Evolutionary conservation across 352 stramenopile species (phyloP).

Genomic region (Nothophytophthora sp.): DNA sequence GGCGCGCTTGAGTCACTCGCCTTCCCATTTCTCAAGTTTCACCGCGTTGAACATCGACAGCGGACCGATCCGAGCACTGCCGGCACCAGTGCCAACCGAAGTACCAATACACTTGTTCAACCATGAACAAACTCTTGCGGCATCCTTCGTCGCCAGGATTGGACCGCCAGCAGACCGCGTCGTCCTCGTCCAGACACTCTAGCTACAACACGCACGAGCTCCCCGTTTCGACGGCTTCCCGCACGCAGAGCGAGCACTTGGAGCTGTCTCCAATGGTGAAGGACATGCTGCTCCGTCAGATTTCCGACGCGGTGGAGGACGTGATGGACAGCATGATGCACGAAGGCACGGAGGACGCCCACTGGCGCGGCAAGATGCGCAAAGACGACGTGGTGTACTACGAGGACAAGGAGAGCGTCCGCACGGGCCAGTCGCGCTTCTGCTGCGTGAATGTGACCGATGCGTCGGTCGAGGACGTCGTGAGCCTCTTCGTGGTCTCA

Average conservation of each 20-base stretch:
- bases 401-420: conserved; percentile 29
- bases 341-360: conserved; percentile 21
- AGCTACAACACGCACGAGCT: conserved; percentile 18
- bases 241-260: conserved; percentile 15
- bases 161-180: conserved; percentile 6
- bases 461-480: conserved; percentile 38
- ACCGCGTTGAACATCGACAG: too few species aligned
- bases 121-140: too few species aligned
- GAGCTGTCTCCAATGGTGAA: conserved; percentile 25
- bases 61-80: too few species aligned
- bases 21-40: too few species aligned
- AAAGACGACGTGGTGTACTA: conserved; percentile 44
- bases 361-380: conserved; percentile 31
- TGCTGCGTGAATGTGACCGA: conserved; percentile 32
- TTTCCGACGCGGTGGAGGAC: conserved; percentile 29
- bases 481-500: conserved; percentile 35
- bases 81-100: too few species aligned
- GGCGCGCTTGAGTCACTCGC: too few species aligned
- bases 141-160: too few species aligned
- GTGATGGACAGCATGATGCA: conserved; percentile 40
- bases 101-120: too few species aligned
- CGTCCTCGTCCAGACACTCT: conserved; percentile 16
- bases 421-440: conserved; percentile 34
- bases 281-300: conserved; percentile 27
- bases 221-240: neutral